Evolutionary conservation across 345 rosid species (phyloP).

Genomic region (Ceriops tagal): DNA sequence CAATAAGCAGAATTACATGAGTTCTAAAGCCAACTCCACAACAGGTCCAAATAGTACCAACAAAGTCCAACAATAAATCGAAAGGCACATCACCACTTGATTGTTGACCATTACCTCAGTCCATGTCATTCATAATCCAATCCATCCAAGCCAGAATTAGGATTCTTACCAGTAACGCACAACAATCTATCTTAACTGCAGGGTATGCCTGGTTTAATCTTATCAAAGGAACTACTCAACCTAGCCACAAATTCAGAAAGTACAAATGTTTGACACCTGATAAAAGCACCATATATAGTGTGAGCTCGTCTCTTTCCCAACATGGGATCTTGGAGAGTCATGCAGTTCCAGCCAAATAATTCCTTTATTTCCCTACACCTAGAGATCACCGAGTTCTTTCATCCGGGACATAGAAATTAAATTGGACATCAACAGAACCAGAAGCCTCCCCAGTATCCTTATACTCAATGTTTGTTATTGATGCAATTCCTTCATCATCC

Average conservation of each 20-base stretch:
- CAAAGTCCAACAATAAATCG: too few species aligned
- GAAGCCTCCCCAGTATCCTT: slow-evolving; percentile 63
- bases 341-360: slow-evolving; percentile 4
- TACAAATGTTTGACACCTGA: slow-evolving; percentile 22
- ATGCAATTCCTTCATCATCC: slow-evolving; percentile 53
- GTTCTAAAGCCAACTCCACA: too few species aligned
- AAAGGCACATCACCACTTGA: too few species aligned
- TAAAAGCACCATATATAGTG: slow-evolving; percentile 34
- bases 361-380: slow-evolving; percentile 14
- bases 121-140: too few species aligned
- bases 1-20: too few species aligned
- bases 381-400: slow-evolving; percentile 27
- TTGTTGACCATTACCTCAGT: too few species aligned
- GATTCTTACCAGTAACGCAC: not conserved
- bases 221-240: not conserved
- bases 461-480: slow-evolving; percentile 71
- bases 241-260: not conserved
- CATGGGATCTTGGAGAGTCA: slow-evolving; percentile 5
- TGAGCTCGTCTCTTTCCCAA: slow-evolving; percentile 26
- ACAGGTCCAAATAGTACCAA: too few species aligned
- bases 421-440: slow-evolving; percentile 84
- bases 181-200: not conserved
- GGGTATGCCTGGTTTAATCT: not conserved
- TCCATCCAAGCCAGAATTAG: too few species aligned
- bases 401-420: slow-evolving; percentile 88